A percentile compares a stretch with the other conserved stretches of the same genome.
Evolutionary conservation across 1,139 yeast species (phyloP).

Genomic region (Meyerozyma smithsonii): DNA sequence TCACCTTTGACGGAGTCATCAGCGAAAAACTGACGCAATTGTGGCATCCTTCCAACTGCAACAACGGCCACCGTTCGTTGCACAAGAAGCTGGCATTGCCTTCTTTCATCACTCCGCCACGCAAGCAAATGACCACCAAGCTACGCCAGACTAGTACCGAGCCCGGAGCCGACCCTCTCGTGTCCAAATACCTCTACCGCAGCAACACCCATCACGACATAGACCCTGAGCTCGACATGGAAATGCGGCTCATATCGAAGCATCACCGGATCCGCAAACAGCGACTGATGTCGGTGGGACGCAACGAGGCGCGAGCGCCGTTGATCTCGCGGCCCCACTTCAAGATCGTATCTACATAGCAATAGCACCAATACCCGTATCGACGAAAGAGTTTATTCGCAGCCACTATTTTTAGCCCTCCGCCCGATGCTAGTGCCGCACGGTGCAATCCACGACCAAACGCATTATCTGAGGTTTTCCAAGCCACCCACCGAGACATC

Average conservation of each 20-base stretch:
- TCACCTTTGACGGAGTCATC: conserved; percentile 8
- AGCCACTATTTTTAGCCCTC: too few relatives aligned
- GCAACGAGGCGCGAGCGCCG: conserved; percentile 11
- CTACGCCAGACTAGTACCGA: not conserved
- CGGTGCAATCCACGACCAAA: too few relatives aligned
- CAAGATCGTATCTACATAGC: not conserved
- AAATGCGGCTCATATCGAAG: not conserved
- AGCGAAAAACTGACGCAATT: conserved; percentile 5
- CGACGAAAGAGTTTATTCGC: not conserved
- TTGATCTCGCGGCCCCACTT: conserved; percentile 10
- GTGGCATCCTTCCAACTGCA: conserved; percentile 26
- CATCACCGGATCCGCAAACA: conserved; percentile 3
- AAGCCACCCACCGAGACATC: too few relatives aligned
- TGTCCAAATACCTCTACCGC: not conserved
- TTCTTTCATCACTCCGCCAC: conserved; percentile 31
- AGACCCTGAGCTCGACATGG: conserved; percentile 2
- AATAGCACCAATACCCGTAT: too few relatives aligned
- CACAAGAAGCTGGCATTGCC: conserved; percentile 33
- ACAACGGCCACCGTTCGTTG: conserved; percentile 30
- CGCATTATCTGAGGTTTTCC: too few relatives aligned
- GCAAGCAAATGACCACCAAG: conserved; percentile 10
- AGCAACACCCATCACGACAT: not conserved
- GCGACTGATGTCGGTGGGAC: conserved; percentile 14
- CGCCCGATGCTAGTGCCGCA: too few relatives aligned
- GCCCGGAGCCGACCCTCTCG: not conserved